Evolutionary conservation across 108 stramenopile species (phyloP), one percentile per base, ranked within the genome.

Genomic region (Pseudonitzschia multistriata): DNA sequence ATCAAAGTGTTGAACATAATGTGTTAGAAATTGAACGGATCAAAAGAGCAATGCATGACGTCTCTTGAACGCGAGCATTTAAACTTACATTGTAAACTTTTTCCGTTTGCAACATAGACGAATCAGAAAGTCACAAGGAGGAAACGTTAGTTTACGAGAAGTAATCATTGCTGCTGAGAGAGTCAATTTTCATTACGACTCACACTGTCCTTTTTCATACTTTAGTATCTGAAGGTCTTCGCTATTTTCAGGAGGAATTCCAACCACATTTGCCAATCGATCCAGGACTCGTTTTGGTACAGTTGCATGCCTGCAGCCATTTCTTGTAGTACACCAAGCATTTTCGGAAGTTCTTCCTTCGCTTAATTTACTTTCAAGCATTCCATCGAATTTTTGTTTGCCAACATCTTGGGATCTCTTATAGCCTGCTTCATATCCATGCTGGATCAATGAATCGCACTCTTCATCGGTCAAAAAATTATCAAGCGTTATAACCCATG

Each of bases 401-500:
- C 92, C 92, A 0, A 90, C 88, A 79, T 94, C 97, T 47, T 86
- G 77, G 47, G 81, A 85, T 4, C 96, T 85, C 33, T 93, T 74
- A 71, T 90, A 95, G 19, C 87, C 89, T 55, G 75, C 55, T 10
- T 68, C 48, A 62, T 74, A 62, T 17, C 90, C 90, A 22, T 93
- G 82, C 36, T 85, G 70, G 36, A 93, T 89, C 52, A 93, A 29
- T 27, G 42, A 60, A 54, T 89, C 76, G 14, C 82, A 84, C 71
- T 97, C 97, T 54, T 87, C 87, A 17, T 81, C 75, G 3, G 79
- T 75, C 24, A 96, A 21, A 74, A 96, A 93, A 69, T 94, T 83
- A 11, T 96, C 93, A 47, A 97, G 77, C 3, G 79, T 81, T 10
- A 95, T 78, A 13, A 97, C 74, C 90, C 92, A 96, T 5, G 95